Evolutionary conservation across 2,329 filamentous ascomycete species (phyloP).

Genomic region (Hysterium pulicare): DNA sequence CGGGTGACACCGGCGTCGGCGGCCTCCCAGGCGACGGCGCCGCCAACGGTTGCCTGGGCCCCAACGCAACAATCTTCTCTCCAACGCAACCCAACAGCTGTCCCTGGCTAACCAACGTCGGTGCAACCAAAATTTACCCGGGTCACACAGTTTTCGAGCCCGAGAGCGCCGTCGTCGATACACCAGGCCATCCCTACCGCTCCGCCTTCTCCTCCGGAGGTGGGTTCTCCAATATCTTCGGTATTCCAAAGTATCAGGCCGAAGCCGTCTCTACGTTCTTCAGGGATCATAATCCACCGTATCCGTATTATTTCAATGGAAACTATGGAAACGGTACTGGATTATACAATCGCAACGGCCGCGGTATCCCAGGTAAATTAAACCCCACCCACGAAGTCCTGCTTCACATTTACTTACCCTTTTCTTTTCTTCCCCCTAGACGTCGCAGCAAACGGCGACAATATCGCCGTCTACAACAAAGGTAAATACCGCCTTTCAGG

Average conservation of each 20-base stretch:
- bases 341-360: constrained; percentile 34
- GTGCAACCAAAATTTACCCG: constrained; percentile 18
- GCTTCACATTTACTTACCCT: no score
- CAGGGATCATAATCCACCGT: constrained; percentile 8
- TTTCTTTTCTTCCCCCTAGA: no score
- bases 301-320: constrained; percentile 1
- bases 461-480: constrained; percentile 38
- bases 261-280: constrained; percentile 38
- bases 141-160: constrained; percentile 9
- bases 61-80: constrained; percentile 18
- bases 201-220: constrained; percentile 28
- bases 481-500: constrained; percentile 44
- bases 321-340: constrained; percentile 7
- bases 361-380: constrained; percentile 20
- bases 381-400: no score
- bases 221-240: constrained; percentile 36
- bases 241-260: constrained; percentile 32
- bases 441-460: constrained; percentile 37
- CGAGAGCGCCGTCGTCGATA: constrained; percentile 13
- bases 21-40: background rate
- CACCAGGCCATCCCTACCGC: constrained; percentile 3
- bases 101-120: constrained; percentile 28
- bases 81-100: constrained; percentile 23
- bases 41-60: constrained; percentile 20
- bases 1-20: constrained; percentile 45